Conservation (phyloP, 371 early-diverging fungal genomes). For the Mucor plumbeus region DNA sequence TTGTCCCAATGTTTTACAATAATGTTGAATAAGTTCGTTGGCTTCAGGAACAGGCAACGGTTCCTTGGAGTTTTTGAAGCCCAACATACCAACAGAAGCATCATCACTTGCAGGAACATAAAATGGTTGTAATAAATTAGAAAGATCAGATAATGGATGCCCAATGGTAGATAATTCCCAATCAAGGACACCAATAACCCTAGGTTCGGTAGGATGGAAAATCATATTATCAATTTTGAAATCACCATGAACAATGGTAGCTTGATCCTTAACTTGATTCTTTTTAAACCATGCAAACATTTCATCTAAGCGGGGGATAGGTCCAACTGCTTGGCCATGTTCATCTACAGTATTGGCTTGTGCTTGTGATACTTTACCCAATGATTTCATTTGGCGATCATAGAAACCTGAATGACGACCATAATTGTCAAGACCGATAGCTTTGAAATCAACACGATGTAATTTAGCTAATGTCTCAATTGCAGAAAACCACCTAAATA, state of each 20-base stretch:
- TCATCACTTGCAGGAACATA: constrained; percentile 49
- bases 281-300: constrained; percentile 77
- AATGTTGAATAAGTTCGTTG: constrained; percentile 65
- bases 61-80: constrained; percentile 48
- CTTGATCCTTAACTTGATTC: constrained; percentile 72
- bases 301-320: constrained; percentile 71
- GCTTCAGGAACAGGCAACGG: constrained; percentile 70
- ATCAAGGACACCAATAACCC: constrained; percentile 91
- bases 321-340: constrained; percentile 66
- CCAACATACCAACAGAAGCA: constrained; percentile 40
- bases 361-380: constrained; percentile 67
- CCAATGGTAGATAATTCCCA: constrained; percentile 97
- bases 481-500: constrained; percentile 63
- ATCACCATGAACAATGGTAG: constrained; percentile 90
- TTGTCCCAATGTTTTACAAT: constrained; percentile 59
- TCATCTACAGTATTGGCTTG: constrained; percentile 74
- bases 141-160: constrained; percentile 90
- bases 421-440: constrained; percentile 72
- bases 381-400: constrained; percentile 79
- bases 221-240: constrained; percentile 68
- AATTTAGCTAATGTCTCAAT: constrained; percentile 81
- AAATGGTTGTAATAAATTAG: constrained; percentile 84
- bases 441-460: constrained; percentile 72
- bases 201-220: constrained; percentile 80
- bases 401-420: constrained; percentile 79